These are phyloP conservation scores for Coemansia reversa DNA, from an alignment of 192 early-diverging fungal species.

Conservation along the genomic window DNA sequence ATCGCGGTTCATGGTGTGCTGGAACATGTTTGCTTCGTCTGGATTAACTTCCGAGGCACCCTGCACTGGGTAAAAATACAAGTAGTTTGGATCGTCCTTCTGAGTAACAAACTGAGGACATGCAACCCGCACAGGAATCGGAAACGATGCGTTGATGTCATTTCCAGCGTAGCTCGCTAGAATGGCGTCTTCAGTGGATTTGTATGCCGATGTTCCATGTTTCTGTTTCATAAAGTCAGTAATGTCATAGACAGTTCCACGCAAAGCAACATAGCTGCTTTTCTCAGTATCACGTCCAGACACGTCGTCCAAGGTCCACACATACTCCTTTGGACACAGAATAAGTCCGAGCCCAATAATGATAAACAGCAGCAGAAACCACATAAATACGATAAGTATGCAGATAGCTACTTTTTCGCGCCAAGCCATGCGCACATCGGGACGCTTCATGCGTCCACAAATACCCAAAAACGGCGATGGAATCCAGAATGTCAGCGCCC, in stretches of 20 bases:
- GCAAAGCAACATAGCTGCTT: conserved; percentile 60
- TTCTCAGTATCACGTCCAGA: conserved; percentile 60
- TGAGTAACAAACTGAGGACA: conserved; percentile 54
- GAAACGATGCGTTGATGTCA: conserved; percentile 62
- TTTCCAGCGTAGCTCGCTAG: conserved; percentile 37
- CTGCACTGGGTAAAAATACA: conserved; percentile 19
- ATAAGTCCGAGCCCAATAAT: conserved; percentile 80
- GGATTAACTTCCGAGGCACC: conserved; percentile 20
- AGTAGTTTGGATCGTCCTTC: conserved; percentile 29
- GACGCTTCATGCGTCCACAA: conserved; percentile 69
- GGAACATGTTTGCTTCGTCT: conserved; percentile 19
- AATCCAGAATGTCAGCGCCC: conserved; percentile 40
- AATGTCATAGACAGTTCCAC: conserved; percentile 70
- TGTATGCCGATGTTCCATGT: conserved; percentile 54
- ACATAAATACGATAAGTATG: conserved; percentile 78
- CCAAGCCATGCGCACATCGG: conserved; percentile 94
- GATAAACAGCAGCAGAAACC: conserved; percentile 76
- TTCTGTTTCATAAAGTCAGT: conserved; percentile 61
- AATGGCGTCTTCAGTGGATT: conserved; percentile 39
- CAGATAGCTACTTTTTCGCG: conserved; percentile 88
- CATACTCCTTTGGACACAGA: conserved; percentile 71
- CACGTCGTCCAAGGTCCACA: conserved; percentile 56
- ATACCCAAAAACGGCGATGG: conserved; percentile 27
- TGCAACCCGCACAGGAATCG: conserved; percentile 55
- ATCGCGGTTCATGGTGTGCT: conserved; percentile 24